A percentile compares a stretch with the other conserved stretches of the same genome.
Conservation (phyloP, 352 stramenopile genomes). For the Blastocystis sp. region DNA sequence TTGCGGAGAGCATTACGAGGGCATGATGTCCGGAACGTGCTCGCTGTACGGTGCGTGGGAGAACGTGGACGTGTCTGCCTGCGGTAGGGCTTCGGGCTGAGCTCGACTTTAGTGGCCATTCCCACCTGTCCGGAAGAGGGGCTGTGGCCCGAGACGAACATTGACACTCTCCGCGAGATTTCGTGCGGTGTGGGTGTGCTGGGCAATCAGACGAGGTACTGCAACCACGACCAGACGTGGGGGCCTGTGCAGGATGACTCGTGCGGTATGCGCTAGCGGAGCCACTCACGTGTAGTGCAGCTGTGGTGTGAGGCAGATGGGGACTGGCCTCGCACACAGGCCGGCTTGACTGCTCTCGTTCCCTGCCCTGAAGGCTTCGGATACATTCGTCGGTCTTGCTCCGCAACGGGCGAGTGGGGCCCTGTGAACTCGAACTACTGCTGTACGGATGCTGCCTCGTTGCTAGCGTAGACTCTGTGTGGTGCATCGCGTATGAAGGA, state of each 20-base stretch:
- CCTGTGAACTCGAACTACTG: background rate
- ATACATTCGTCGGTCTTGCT: constrained; percentile 7
- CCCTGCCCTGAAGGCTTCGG: background rate
- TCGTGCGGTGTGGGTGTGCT: background rate
- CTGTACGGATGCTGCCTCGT: background rate
- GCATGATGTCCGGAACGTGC: constrained; percentile 23
- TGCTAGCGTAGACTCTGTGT: constrained; percentile 4
- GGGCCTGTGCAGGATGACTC: background rate
- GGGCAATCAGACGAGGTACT: background rate
- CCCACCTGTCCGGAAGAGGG: constrained; percentile 33
- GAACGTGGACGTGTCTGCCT: constrained; percentile 29
- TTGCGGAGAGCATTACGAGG: constrained; percentile 37
- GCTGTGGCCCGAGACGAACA: constrained; percentile 30
- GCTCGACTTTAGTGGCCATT: background rate
- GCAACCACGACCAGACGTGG: background rate
- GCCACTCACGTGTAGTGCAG: background rate
- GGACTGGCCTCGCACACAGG: constrained; percentile 2
- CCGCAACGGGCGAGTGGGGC: constrained; percentile 1
- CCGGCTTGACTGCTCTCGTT: constrained; percentile 7
- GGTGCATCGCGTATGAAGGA: constrained; percentile 8
- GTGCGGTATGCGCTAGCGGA: background rate
- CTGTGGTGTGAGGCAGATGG: constrained; percentile 1
- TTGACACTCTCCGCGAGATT: background rate
- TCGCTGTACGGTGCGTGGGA: constrained; percentile 23
- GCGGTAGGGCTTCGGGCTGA: background rate